A percentile compares a stretch with the other conserved stretches of the same genome.
Conservation (phyloP, 805 yeast species). For the Kazachstania taianensis region DNA sequence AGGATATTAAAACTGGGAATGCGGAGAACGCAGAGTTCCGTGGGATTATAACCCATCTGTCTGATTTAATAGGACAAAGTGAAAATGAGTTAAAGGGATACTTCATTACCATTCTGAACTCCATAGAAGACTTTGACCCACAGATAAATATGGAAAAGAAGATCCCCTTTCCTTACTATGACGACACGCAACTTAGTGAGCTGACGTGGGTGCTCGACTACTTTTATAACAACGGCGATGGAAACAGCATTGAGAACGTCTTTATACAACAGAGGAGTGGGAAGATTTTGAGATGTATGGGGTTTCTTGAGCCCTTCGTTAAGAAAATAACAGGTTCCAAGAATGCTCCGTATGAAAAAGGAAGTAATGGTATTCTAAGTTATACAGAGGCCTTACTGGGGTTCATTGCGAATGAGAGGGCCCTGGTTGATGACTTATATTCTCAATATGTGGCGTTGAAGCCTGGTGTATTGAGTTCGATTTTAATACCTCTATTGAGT, state of each 20-base stretch:
- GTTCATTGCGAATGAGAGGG: conserved; percentile 40
- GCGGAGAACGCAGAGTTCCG: conserved; percentile 38
- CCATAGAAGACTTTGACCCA: conserved; percentile 38
- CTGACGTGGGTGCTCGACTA: conserved; percentile 36
- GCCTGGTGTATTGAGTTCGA: conserved; percentile 23
- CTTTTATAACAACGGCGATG: conserved; percentile 31
- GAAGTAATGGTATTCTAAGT: conserved; percentile 45
- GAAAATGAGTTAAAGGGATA: conserved; percentile 44
- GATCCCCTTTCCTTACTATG: conserved; percentile 34
- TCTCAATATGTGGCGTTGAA: conserved; percentile 27
- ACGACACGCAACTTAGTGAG: conserved; percentile 30
- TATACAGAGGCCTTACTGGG: conserved; percentile 45
- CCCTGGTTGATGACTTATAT: conserved; percentile 36
- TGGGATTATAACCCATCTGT: conserved; percentile 56
- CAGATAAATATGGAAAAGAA: conserved; percentile 32
- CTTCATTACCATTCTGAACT: conserved; percentile 37
- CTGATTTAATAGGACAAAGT: conserved; percentile 44
- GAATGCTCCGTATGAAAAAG: conserved; percentile 48
- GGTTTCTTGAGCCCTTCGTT: conserved; percentile 37
- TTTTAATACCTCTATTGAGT: conserved; percentile 30
- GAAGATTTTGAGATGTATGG: conserved; percentile 35
- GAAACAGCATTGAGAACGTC: conserved; percentile 27
- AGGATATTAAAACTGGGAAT: conserved; percentile 30
- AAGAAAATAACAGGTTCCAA: conserved; percentile 30
- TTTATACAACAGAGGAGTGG: conserved; percentile 35